Base-by-base conservation (phyloP, 208 protist species). In the Trypanosoma theileri region DNA sequence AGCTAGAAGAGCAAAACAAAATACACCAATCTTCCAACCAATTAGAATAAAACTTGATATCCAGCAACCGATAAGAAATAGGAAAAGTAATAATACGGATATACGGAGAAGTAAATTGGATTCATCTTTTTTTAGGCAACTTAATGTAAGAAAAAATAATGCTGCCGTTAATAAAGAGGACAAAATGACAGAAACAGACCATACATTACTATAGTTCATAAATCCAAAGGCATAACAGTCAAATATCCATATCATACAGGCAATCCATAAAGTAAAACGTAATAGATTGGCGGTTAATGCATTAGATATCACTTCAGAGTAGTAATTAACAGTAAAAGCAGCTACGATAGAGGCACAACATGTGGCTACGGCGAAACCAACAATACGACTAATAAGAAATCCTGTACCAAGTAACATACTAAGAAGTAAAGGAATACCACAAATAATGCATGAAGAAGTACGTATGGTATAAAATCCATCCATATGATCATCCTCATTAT, bases 351-450 rank as follows among this genome's bases (percentile, higher is more conserved):
- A 28, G 16, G 63, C 67, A 0, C 48, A 57, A 16, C 85, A 60
- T 6, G 69, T 55, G 6, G 52, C 55, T 13, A 78, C 72, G 59
- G 79, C 83, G 26, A 91, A 70, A 8, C 58, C 59, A 44, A 91
- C 71, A 21, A 79, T 75, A 46, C 73, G 77, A 66, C 85, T 91
- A 52, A 91, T 82, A 21, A 93, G 68, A 65, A 91, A 93, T 54
- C 62, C 79, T 46, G 86, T 80, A 21, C 88, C 88, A 28, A 89
- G 45, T 13, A 93, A 69, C 56, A 89, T 66, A 65, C 78, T 89
- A 46, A 90, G 22, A 50, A 58, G 31, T n/a, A 89, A 52, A 26
- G 82, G 82, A 12, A 87, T 56, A 24, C 73, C 71, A 59, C 82
- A 88, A 59, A 91, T 80, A 35, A 91, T 55, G 46, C 75, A 79